Conservation (phyloP, 495 filamentous ascomycete genomes). For the Xylaria acuta region DNA sequence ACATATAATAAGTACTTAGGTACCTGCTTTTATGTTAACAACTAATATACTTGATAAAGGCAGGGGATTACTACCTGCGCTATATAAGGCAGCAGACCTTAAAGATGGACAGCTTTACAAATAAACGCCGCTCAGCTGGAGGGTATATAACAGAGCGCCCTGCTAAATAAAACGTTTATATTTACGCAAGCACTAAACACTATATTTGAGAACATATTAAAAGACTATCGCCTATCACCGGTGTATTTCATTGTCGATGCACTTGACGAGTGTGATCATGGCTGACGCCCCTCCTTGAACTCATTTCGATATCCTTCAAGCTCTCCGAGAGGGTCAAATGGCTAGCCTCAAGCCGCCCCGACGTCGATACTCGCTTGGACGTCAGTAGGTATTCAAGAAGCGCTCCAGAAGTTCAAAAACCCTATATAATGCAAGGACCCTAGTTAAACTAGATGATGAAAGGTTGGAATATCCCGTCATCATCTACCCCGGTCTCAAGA, state of each 20-base stretch:
- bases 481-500: background rate
- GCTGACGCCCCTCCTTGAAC: background rate
- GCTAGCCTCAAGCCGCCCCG: background rate
- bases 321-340: background rate
- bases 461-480: background rate
- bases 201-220: background rate
- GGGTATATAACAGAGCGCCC: too few species aligned
- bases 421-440: background rate
- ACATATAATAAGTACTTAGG: too few species aligned
- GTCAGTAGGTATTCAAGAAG: background rate
- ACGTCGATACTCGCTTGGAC: background rate
- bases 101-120: too few species aligned
- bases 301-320: background rate
- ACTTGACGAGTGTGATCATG: background rate
- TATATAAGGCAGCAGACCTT: too few species aligned
- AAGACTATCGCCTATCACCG: background rate
- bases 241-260: background rate
- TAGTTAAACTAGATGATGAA: background rate
- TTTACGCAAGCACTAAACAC: background rate
- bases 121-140: too few species aligned
- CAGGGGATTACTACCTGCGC: too few species aligned
- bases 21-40: too few species aligned
- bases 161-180: background rate
- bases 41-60: too few species aligned
- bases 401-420: background rate